Conservation (phyloP, 2,329 filamentous ascomycete species). For the Aspergillus persii region DNA sequence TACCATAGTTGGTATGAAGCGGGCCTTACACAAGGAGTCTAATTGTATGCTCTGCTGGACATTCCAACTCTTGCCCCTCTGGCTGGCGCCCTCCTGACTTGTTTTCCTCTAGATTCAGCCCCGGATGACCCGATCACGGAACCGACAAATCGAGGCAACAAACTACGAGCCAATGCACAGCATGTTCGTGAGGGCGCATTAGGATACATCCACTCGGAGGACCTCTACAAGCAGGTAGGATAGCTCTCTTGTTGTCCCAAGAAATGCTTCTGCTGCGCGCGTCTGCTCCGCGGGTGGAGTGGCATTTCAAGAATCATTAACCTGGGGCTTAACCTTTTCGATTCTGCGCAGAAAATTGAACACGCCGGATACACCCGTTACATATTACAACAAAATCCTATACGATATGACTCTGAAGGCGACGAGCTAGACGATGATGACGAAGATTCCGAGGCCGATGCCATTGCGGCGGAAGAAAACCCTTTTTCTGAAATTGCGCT, state of each 20-base stretch:
- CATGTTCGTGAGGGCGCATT: slow-evolving; percentile 56
- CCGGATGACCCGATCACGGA: slow-evolving; percentile 55
- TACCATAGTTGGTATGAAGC: slow-evolving; percentile 56
- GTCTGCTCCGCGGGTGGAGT: not conserved
- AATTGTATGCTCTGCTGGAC: slow-evolving; percentile 36
- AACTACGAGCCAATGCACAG: slow-evolving; percentile 57
- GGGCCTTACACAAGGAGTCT: slow-evolving; percentile 48
- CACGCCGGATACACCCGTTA: slow-evolving; percentile 62
- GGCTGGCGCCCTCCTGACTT: slow-evolving; percentile 12
- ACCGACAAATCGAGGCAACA: slow-evolving; percentile 60
- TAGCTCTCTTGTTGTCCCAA: not conserved
- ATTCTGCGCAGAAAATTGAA: slow-evolving; percentile 52
- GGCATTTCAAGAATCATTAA: not conserved
- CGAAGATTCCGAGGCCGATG: slow-evolving; percentile 57
- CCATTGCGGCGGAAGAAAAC: slow-evolving; percentile 59
- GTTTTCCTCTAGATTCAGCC: slow-evolving; percentile 30
- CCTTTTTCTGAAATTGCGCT: slow-evolving; percentile 58
- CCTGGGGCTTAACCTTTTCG: slow-evolving; percentile 9
- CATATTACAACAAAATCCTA: slow-evolving; percentile 59
- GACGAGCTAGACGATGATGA: slow-evolving; percentile 60
- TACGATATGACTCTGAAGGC: slow-evolving; percentile 62
- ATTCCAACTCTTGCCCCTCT: not conserved
- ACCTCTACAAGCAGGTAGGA: slow-evolving; percentile 57
- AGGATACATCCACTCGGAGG: slow-evolving; percentile 50
- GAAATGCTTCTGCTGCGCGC: not conserved